These are phyloP conservation scores for Kernera saxatilis DNA, from an alignment of 345 rosid genomes.

Conservation along the genomic window DNA sequence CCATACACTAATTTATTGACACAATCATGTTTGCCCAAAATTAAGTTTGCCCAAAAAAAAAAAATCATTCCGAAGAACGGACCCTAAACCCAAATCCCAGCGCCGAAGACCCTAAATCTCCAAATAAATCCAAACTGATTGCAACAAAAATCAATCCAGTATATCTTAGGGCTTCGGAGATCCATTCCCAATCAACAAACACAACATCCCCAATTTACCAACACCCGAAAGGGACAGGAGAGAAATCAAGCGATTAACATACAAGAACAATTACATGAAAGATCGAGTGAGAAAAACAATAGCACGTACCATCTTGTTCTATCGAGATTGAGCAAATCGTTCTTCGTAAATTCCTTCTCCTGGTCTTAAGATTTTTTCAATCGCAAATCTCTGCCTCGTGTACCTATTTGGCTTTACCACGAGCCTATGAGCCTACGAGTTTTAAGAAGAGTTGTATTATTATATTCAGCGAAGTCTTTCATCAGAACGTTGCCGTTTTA, in stretches of 20 bases:
- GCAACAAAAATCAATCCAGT: neutral
- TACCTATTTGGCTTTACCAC: neutral
- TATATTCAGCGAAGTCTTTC: neutral
- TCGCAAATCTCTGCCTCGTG: slow-evolving; percentile 6
- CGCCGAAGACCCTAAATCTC: neutral
- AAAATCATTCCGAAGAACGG: neutral
- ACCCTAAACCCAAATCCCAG: slow-evolving; percentile 10
- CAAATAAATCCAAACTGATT: neutral
- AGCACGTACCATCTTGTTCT: slow-evolving; percentile 23
- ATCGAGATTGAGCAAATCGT: slow-evolving; percentile 14
- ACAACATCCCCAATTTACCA: neutral
- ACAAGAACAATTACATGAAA: neutral
- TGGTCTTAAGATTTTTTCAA: neutral
- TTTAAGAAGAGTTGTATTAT: neutral
- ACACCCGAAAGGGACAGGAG: neutral
- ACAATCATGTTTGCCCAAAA: neutral
- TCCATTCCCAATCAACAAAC: neutral
- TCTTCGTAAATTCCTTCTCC: neutral
- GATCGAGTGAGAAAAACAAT: neutral
- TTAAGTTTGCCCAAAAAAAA: no score
- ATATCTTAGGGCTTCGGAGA: neutral
- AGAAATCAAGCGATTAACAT: neutral
- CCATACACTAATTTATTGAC: neutral
- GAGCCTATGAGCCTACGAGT: no score
- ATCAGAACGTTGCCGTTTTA: neutral